Evolutionary conservation across 805 yeast genomes (phyloP), one percentile per base, ranked within the genome.

Genomic region (Pachysolen tannophilus): DNA sequence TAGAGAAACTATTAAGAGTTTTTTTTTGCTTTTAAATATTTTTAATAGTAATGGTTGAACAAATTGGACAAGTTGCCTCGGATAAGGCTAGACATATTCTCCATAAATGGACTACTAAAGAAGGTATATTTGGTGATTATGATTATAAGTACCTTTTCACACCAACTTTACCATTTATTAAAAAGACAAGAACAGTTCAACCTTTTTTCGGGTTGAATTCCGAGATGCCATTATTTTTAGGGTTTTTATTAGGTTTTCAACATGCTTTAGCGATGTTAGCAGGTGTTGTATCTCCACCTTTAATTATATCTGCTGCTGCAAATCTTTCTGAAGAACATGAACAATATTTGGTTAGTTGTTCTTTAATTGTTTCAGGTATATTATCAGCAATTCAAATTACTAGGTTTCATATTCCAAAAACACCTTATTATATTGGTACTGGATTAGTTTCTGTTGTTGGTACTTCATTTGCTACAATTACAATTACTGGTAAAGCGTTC

Each of bases 241-340:
- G 94, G 1, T 55, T 82, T 38, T 38, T 87, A 8, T 68, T 88
- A 23, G 96, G 97, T 13, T 67, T 87, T 43, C 96, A 87, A 61
- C 97, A 87, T 53, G 63, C 94, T 1, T 56, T 87, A 44, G 77
- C 96, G 18, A 87, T 88, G 95, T 61, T 87, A 60, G 96, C 95
- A 11, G 96, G 96, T 49, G 73, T 87, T 33, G 81, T 82, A 25
- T 65, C 92, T 6, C 95, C 96, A 7, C 90, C 95, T 3, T 60
- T 87, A 36, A 63, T 87, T 44, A 82, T 85, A 32, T 64, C 87
- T 0, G 47, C 66, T 9, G 55, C 71, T 19, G 90, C 90, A 7
- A 68, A 82, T 52, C 63, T 87, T 32, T 60, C 56, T 23, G 46
- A 62, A 8, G 65, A 57, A 1, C 39, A 62, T 11, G 63, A 70